phyloP scores from a whole-genome alignment of 257 asterid genomes.

The Primulina eburnea region DNA sequence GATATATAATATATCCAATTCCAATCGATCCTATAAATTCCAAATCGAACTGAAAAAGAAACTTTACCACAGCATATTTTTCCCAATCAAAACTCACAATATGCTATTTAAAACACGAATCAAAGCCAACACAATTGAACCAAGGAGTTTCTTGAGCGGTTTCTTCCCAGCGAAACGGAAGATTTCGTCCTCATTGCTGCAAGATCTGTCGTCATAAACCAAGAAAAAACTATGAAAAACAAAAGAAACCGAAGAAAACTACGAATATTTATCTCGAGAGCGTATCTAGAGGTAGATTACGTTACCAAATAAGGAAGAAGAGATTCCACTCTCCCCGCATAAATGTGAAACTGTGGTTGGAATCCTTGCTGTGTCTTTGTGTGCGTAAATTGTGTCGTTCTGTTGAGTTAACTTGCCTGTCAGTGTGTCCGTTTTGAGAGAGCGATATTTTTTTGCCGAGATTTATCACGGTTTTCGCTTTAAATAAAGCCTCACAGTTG shows the following conservation, averaged over 20 bases:
- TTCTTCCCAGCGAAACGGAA: constrained; percentile 20
- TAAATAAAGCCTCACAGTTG: background rate
- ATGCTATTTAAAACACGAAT: constrained; percentile 8
- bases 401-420: background rate
- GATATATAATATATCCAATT: constrained; percentile 21
- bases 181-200: constrained; percentile 24
- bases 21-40: constrained; percentile 2
- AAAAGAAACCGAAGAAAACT: background rate
- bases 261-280: constrained; percentile 4
- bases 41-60: constrained; percentile 20
- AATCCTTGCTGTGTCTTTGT: background rate
- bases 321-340: background rate
- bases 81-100: constrained; percentile 13
- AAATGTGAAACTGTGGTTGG: background rate
- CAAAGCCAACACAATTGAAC: constrained; percentile 22
- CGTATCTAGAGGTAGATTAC: constrained; percentile 22
- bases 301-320: constrained; percentile 6
- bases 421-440: background rate
- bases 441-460: background rate
- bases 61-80: background rate
- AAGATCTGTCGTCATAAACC: constrained; percentile 26
- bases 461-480: background rate
- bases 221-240: background rate
- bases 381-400: background rate
- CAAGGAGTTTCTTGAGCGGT: constrained; percentile 26